Evolutionary conservation across 768 basidiomycete genomes (phyloP), one percentile per base, ranked within the genome.

Genomic region (Mycena sanguinolenta): DNA sequence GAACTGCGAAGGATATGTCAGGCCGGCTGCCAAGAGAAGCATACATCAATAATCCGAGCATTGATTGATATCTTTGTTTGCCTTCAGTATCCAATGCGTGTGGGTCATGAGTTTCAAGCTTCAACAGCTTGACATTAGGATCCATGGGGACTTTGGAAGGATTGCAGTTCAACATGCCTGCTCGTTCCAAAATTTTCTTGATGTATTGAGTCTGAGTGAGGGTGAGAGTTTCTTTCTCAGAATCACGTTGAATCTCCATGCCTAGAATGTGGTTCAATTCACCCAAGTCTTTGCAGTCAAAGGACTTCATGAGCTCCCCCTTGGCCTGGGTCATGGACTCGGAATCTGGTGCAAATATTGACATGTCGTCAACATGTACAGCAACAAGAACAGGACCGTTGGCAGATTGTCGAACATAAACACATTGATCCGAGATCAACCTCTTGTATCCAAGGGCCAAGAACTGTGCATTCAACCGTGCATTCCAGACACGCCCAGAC

Each of bases 341-440:
- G 58, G 57, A 6, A 67, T 65, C 23, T n/a, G 46, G 23, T 9
- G 46, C 46, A 4, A 74, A 39, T 14, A 80, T 30, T 0, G 72
- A 68, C 65, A 76, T 73, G 17, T 42, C 39, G 17, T 42, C 39
- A 16, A 42, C 39, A 42, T 42, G 39, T 16, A 42, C 39, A 3
- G 68, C 49, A 55, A 42, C 64, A 62, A 38, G 71, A 38, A 36
- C 39, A 19, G 42, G 19, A 12, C 58, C 39, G 16, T 42, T 4
- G n/a, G 2, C 1, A 21, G n/a, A 14, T 38, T 58, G 58, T 19
- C 58, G 23, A 36, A 36, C 39, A 44, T 66, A 75, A 3, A 76
- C 72, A 55, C 74, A 66, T n/a, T 73, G 74, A 60, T 76, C 46
- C 7, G 46, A 49, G 12, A 49, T 9, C 46, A 75, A 27, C 9